Evolutionary conservation across 495 filamentous ascomycete species (phyloP), one percentile per base, ranked within the genome.

Genomic region (Pyronema domesticum): DNA sequence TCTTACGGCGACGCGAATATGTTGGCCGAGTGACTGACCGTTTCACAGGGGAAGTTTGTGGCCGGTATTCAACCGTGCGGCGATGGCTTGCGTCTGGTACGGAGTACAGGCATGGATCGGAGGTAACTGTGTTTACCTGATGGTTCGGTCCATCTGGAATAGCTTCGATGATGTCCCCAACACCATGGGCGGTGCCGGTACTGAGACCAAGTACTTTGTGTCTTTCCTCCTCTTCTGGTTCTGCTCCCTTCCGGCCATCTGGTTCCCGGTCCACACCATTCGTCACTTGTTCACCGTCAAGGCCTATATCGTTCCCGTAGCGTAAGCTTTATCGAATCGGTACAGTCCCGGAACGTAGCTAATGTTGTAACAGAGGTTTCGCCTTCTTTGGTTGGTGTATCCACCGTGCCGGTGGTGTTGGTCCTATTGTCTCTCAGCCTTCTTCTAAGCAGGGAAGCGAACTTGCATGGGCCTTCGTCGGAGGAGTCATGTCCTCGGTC

Each of bases 271-370:
- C 6, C 77, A 84, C 61, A 71, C 81, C 68, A 76, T 85, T 60
- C 72, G 89, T 50, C 89, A 95, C 68, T 72, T 95, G 17, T 95
- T 95, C 67, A 95, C 89, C 15, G 85, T 84, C 62, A 95, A 95
- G 70, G 76, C 87, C 6, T 84, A 78, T 63, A 79, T 93, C 57
- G 89, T 93, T 3, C 89, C 89, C 0, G 73, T 76, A 40, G 87
- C 87, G 13, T 54, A 54, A 8, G 42, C 46, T 39, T 14, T 42
- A n/a, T 54, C 11, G 23, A 18, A n/a, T 35, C 18, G 7, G 11
- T n/a, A 3, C 23, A n/a, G 7, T 35, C 2, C 19, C 7, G 23
- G 6, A 47, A 17, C 45, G 10, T 7, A 14, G 19, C 37, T 53
- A 33, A 53, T 19, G 15, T 14, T 11, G 6, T 3, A 10, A 18